phyloP scores from a whole-genome alignment of 139 green algal species.

The Micromonas commoda region DNA sequence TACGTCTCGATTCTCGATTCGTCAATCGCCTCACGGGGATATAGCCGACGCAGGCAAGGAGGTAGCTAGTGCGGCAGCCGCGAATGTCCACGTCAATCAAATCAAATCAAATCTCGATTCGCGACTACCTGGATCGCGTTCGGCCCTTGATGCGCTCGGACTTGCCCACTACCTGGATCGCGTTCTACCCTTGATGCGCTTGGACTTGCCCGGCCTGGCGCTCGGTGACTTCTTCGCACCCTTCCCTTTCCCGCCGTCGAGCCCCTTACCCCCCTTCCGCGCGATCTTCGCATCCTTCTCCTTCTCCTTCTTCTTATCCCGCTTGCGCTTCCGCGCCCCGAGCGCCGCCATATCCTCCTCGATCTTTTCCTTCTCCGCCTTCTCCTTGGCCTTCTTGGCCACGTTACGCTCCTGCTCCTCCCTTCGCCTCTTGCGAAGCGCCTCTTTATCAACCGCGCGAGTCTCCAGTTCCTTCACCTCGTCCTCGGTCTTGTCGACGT shows the following conservation, averaged over 20 bases:
- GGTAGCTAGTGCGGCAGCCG: too few species aligned
- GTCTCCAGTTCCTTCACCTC: constrained; percentile 51
- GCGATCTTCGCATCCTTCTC: not conserved
- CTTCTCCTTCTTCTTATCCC: not conserved
- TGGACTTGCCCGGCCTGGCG: not conserved
- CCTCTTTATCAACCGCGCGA: not conserved
- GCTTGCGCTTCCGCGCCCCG: not conserved
- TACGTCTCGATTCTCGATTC: too few species aligned
- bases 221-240: not conserved
- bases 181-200: too few species aligned
- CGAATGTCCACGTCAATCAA: too few species aligned
- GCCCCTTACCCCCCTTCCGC: not conserved
- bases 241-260: not conserved
- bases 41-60: too few species aligned
- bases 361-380: constrained; percentile 6
- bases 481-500: constrained; percentile 53
- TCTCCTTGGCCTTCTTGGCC: constrained; percentile 4
- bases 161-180: too few species aligned
- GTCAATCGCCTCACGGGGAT: too few species aligned
- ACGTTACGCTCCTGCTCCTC: constrained; percentile 45
- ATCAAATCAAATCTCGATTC: too few species aligned
- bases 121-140: too few species aligned
- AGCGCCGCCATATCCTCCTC: not conserved
- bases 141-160: too few species aligned
- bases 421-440: constrained; percentile 26